These are phyloP conservation scores for Ulmus americana DNA, from an alignment of 331 rosid species.

Conservation along the genomic window DNA sequence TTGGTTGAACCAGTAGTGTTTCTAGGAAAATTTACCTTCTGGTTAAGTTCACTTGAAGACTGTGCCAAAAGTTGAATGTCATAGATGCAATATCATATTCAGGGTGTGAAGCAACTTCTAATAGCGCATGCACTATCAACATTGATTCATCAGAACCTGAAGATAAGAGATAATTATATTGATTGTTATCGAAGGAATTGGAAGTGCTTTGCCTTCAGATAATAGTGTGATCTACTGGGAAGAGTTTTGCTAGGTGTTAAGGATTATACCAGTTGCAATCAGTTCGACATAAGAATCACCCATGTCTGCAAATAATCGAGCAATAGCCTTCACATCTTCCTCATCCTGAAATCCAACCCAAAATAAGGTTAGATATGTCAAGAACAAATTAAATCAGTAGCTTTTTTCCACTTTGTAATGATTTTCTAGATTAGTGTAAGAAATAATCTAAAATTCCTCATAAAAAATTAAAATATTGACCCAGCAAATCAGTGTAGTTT, in stretches of 20 bases:
- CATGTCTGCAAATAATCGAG: slow-evolving; percentile 97
- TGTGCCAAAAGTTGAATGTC: slow-evolving; percentile 99
- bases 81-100: slow-evolving; percentile 93
- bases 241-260: slow-evolving; percentile 14
- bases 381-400: neutral
- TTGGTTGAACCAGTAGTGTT: slow-evolving; percentile 7
- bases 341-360: slow-evolving; percentile 59
- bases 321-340: slow-evolving; percentile 99
- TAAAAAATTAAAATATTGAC: neutral
- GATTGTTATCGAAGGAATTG: slow-evolving; percentile 20
- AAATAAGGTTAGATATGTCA: slow-evolving; percentile 8
- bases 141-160: slow-evolving; percentile 89
- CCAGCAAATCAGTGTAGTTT: too few relatives aligned
- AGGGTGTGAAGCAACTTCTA: slow-evolving; percentile 97
- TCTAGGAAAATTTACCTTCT: slow-evolving; percentile 46
- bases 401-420: neutral
- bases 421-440: neutral
- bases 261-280: slow-evolving; percentile 68
- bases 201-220: slow-evolving; percentile 18
- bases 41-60: slow-evolving; percentile 85
- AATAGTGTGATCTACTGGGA: slow-evolving; percentile 10
- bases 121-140: slow-evolving; percentile 80
- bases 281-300: slow-evolving; percentile 94
- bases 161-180: slow-evolving; percentile 11
- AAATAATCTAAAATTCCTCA: neutral